Evolutionary conservation across 257 asterid genomes (phyloP), one percentile per base, ranked within the genome.

Genomic region (Forsythia suspensa): DNA sequence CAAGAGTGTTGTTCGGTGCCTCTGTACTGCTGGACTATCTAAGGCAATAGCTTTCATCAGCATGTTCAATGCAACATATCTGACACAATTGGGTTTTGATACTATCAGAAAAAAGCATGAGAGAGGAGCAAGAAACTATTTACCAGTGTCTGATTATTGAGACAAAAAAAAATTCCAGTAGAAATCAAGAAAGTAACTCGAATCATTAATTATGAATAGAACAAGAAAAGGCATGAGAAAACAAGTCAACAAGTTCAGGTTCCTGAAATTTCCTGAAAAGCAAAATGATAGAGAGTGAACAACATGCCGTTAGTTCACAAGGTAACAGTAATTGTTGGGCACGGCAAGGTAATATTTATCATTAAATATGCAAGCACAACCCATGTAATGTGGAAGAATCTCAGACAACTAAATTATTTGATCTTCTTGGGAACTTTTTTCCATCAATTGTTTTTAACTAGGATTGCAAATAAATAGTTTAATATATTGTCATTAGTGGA

Each of bases 41-140:
- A 94, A 92, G 72, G 97, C 61, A 80, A 96, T 77, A 83, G 98
- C 99, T 89, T 77, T 90, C 98, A 96, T 94, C 87, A 96, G 87
- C 99, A 96, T 96, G 85, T 96, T 96, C 88, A 96, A 84, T 76
- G 99, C 97, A 79, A 96, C 99, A 81, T 94, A 96, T 86, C 99
- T 96, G 96, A 80, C 82, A 82, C 70, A 70, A 82, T 81, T 15
- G 71, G 75, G 70, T 21, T 84, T 59, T 79, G 78, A 78, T 67
- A 77, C 82, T 66, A 74, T 79, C 83, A 76, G 82, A 69, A 76
- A 71, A 76, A 73, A 76, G 24, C 71, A 78, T 40, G 70, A 87
- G 44, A 79, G 59, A 76, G 70, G 57, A 77, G 77, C 75, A 79
- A 61, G 57, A 48, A 78, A 73, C 41, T 41, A 67, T 20, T 44